Evolutionary conservation across 2,329 filamentous ascomycete genomes (phyloP), one percentile per base, ranked within the genome.

Genomic region (Xylaria sp.): DNA sequence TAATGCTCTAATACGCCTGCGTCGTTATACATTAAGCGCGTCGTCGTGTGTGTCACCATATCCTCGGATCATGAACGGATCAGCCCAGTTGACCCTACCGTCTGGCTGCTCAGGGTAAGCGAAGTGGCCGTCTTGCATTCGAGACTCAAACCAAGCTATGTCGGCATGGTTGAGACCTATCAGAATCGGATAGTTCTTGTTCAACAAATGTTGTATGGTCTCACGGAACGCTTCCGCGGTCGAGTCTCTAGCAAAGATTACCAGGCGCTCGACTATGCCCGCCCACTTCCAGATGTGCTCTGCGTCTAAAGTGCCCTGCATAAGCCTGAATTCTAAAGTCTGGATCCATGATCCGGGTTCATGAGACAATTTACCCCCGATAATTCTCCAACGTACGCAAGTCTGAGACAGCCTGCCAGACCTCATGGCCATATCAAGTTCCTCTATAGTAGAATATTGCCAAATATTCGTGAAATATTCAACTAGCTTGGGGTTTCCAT

Each of bases 101-200:
- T 72, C 77, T 76, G 46, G 87, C 84, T 74, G 87, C 84, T 74
- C 84, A 83, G 65, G 77, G 78, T 71, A 84, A 81, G 28, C 81
- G 81, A 65, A 76, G 56, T 71, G 71, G 1, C 33, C 64, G 1
- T 33, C 53, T 23, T 28, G 31, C n/a, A 17, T 1, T 13, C 20
- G 53, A 28, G 26, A 26, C 2, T 0, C 6, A 49, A 74, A 73
- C 67, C 69, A 75, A 0, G 2, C 0, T 11, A 71, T 10, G 51
- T 67, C 60, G 0, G 54, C 57, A 1, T 11, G 0, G 15, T 69
- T 62, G 4, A 73, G 7, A 0, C 59, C 59, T 10, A 74, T 20
- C 11, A 38, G 20, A n/a, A 6, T 10, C 2, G 54, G 42, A 7
- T 33, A 4, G 48, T 2, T 17, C 65, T 60, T 6, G 1, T 38